Percentiles rank a stretch among this genome's conserved stretches.
phyloP scores from a whole-genome alignment of 2,329 filamentous ascomycete species.

The Epichloe hybrida region DNA sequence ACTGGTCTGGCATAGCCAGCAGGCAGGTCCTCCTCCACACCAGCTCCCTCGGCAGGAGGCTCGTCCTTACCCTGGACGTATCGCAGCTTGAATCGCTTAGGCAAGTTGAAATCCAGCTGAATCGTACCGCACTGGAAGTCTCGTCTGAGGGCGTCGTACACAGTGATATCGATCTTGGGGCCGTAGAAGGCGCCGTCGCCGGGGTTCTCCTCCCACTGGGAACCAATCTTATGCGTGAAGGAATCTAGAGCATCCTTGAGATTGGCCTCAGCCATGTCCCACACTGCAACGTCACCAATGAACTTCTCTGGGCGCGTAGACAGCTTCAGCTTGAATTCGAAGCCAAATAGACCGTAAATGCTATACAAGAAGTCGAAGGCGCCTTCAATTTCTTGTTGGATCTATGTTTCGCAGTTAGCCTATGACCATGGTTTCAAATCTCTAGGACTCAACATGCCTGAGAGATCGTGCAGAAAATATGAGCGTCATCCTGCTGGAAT shows the following conservation, averaged over 20 bases:
- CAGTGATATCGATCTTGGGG: slow-evolving; percentile 95
- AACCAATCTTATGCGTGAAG: slow-evolving; percentile 49
- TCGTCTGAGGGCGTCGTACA: slow-evolving; percentile 73
- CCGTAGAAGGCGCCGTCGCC: slow-evolving; percentile 97
- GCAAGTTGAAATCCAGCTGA: slow-evolving; percentile 81
- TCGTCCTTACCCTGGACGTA: slow-evolving; percentile 39
- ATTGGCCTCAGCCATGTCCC: slow-evolving; percentile 76
- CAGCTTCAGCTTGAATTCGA: slow-evolving; percentile 82
- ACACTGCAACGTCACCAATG: slow-evolving; percentile 74
- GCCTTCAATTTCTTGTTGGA: slow-evolving; percentile 46
- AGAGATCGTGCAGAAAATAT: slow-evolving; percentile 66
- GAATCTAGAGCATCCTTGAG: slow-evolving; percentile 66
- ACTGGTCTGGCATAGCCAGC: slow-evolving; percentile 66
- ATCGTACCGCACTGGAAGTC: slow-evolving; percentile 57
- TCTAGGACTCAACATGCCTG: slow-evolving; percentile 14
- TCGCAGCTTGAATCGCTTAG: slow-evolving; percentile 26
- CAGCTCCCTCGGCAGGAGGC: slow-evolving; percentile 25
- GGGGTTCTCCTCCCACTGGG: slow-evolving; percentile 79
- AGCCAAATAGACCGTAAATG: slow-evolving; percentile 50
- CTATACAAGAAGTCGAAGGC: slow-evolving; percentile 77
- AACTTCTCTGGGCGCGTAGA: slow-evolving; percentile 83
- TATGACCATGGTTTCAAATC: not conserved
- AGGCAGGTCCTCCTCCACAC: slow-evolving; percentile 38
- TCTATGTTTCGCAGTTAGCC: slow-evolving; percentile 12
- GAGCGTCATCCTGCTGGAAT: slow-evolving; percentile 93